phyloP scores from a whole-genome alignment of 352 stramenopile genomes.

The Globisporangium recalcitrans region DNA sequence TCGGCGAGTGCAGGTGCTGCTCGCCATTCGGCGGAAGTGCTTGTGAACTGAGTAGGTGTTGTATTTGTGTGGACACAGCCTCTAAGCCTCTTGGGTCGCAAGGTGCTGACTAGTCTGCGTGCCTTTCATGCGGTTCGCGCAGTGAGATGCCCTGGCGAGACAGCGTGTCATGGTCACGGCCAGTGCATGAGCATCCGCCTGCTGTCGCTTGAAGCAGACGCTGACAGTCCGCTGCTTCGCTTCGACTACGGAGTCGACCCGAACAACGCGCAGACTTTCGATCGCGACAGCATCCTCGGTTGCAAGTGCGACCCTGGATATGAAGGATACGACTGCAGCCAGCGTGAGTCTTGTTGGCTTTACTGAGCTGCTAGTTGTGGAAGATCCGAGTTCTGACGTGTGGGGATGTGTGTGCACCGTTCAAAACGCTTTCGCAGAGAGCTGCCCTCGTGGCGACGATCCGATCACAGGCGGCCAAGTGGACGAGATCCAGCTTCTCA shows the following conservation, averaged over 20 bases:
- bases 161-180: slow-evolving; percentile 62
- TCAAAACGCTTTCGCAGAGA: slow-evolving; percentile 30
- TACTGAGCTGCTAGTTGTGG: not conserved
- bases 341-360: slow-evolving; percentile 27
- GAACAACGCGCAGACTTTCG: slow-evolving; percentile 72
- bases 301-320: slow-evolving; percentile 91
- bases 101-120: not conserved
- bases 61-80: too few species aligned
- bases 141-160: slow-evolving; percentile 62
- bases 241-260: slow-evolving; percentile 67
- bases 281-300: slow-evolving; percentile 69
- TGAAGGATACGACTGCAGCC: slow-evolving; percentile 86
- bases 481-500: slow-evolving; percentile 78
- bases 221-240: slow-evolving; percentile 35
- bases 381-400: not conserved
- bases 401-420: not conserved
- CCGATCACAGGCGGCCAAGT: slow-evolving; percentile 71
- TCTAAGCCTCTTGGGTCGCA: not conserved
- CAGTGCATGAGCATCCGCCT: slow-evolving; percentile 70
- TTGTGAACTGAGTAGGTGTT: slow-evolving; percentile 44
- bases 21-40: slow-evolving; percentile 50
- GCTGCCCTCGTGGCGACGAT: slow-evolving; percentile 86
- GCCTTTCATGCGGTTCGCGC: not conserved
- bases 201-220: slow-evolving; percentile 53
- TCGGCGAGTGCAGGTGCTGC: slow-evolving; percentile 57